Conservation (phyloP, 148 eudicot species). For the Hydrangea macrophylla region DNA sequence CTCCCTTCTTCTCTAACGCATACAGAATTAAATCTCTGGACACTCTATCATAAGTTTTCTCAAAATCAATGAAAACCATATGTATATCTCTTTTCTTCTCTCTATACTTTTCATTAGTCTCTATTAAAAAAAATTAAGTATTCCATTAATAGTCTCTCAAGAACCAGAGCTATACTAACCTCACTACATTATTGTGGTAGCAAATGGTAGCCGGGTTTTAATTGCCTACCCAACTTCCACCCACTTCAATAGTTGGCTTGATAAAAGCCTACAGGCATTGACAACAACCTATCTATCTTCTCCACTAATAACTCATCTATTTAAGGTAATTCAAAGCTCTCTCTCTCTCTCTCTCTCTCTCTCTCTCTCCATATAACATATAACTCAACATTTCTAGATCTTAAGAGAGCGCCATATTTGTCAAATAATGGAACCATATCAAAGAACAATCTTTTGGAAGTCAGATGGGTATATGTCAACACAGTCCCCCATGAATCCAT, state of each 20-base stretch:
- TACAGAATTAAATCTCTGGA: no score
- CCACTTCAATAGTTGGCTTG: slow-evolving; percentile 17
- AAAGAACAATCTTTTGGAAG: not conserved
- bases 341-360: no score
- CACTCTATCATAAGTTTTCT: no score
- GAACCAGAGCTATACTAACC: not conserved
- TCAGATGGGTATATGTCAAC: not conserved
- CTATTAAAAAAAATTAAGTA: no score
- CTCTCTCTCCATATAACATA: not conserved
- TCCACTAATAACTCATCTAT: not conserved
- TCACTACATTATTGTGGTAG: not conserved
- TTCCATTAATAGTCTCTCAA: not conserved
- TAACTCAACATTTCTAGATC: slow-evolving; percentile 5
- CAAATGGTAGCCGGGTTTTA: not conserved
- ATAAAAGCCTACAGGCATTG: not conserved
- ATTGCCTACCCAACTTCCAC: slow-evolving; percentile 22
- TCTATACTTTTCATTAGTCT: no score
- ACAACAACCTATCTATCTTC: not conserved
- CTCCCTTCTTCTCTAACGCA: no score
- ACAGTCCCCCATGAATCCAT: not conserved
- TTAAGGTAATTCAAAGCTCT: no score
- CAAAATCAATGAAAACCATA: no score
- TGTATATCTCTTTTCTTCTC: no score
- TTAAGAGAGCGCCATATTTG: not conserved
- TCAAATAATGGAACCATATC: not conserved